These are phyloP conservation scores for Rhytidhysteron rufulum DNA, from an alignment of 2,329 filamentous ascomycete genomes.

Conservation along the genomic window DNA sequence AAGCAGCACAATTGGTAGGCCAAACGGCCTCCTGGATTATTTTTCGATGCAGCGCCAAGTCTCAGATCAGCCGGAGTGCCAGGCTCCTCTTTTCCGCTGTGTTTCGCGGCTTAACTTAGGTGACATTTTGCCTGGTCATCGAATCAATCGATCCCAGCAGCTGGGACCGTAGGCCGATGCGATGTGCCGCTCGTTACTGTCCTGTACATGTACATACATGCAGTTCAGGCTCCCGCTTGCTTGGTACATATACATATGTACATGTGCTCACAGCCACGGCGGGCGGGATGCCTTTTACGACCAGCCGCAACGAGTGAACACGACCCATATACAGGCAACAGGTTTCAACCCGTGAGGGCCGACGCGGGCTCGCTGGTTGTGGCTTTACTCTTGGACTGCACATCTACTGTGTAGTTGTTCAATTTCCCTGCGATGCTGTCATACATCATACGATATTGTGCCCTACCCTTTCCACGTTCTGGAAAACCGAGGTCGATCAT, in stretches of 20 bases:
- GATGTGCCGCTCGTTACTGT: too few species aligned
- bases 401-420: too few species aligned
- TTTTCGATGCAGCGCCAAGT: slow-evolving; percentile 19
- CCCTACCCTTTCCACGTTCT: slow-evolving; percentile 9
- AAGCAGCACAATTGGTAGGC: slow-evolving; percentile 25
- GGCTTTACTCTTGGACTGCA: too few species aligned
- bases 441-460: too few species aligned
- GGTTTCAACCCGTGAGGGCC: too few species aligned
- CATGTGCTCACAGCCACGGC: too few species aligned
- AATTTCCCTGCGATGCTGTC: too few species aligned
- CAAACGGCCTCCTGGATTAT: slow-evolving; percentile 17
- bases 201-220: slow-evolving; percentile 12
- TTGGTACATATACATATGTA: slow-evolving; percentile 7
- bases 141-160: slow-evolving; percentile 9
- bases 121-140: slow-evolving; percentile 5
- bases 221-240: slow-evolving; percentile 10
- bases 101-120: slow-evolving; percentile 8
- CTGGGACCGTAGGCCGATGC: slow-evolving; percentile 13
- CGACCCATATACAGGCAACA: too few species aligned
- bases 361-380: too few species aligned
- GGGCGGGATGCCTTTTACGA: too few species aligned
- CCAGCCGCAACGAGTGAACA: too few species aligned
- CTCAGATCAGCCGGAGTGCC: slow-evolving; percentile 34
- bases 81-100: slow-evolving; percentile 8
- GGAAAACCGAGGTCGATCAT: slow-evolving; percentile 16